Conservation (phyloP, 805 yeast species). For the Hanseniaspora valbyensis region DNA sequence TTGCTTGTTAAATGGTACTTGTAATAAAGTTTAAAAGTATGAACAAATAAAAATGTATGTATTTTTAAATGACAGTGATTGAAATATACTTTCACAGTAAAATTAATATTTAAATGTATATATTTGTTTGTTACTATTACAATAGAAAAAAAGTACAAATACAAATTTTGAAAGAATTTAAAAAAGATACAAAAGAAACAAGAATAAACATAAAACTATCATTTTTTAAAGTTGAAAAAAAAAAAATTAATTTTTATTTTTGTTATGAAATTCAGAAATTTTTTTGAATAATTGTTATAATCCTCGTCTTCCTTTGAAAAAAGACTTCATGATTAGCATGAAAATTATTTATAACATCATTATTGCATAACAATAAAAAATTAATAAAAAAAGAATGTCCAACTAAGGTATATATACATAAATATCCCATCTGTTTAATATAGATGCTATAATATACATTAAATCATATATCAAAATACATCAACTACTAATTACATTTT, state of each 20-base stretch:
- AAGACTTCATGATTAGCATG: slow-evolving; percentile 31
- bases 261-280: slow-evolving; percentile 7
- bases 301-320: slow-evolving; percentile 17
- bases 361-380: neutral
- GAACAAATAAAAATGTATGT: too few relatives aligned
- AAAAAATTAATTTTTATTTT: neutral
- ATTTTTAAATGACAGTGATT: too few relatives aligned
- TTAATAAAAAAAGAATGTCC: slow-evolving; percentile 15
- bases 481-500: slow-evolving; percentile 5
- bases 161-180: too few relatives aligned
- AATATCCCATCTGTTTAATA: too few relatives aligned
- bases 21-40: too few relatives aligned
- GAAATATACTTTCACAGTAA: too few relatives aligned
- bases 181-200: too few relatives aligned
- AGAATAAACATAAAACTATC: neutral
- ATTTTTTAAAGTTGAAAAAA: neutral
- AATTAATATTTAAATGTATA: too few relatives aligned
- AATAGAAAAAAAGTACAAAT: too few relatives aligned
- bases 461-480: neutral
- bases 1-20: too few relatives aligned
- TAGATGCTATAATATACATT: neutral
- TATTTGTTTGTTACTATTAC: too few relatives aligned
- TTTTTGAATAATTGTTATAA: slow-evolving; percentile 15
- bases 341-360: slow-evolving; percentile 20
- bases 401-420: too few relatives aligned